Evolutionary conservation across 345 rosid genomes (phyloP), one percentile per base, ranked within the genome.

Genomic region (Pistacia vera): DNA sequence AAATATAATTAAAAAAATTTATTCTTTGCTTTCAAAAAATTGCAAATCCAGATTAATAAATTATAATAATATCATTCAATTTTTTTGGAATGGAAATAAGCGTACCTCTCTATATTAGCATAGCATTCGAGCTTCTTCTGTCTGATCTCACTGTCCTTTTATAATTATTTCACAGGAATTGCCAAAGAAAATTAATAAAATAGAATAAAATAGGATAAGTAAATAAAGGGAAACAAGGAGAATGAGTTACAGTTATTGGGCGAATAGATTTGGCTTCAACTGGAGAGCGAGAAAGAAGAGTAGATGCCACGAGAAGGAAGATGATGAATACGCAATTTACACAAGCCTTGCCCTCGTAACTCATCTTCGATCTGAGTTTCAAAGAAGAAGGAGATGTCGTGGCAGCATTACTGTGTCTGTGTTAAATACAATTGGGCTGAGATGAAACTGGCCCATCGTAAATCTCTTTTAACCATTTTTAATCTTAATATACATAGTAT

Each of bases 91-190:
- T 13, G 36, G 46, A 33, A 35, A 65, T 41, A 5, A n/a, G 11
- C 41, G 8, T n/a, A 91, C 97, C 92, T 89, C 79, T 93, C 97
- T 2, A 91, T 76, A 77, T 93, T 92, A 79, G 87, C 87, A 52
- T 93, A 91, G 74, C 97, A 93, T 25, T 87, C 92, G 59, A 55
- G 81, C 88, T 88, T 91, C 86, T 84, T 89, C 81, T 81, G 74
- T 70, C 92, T 87, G 55, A 85, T 84, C 81, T 93, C 96, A 1
- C 38, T 38, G 70, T 93, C 97, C 97, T 89, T 62, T 70, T 5
- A 25, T 4, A 51, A 58, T 67, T 12, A 54, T 9, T 78, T 2
- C 35, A 56, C 52, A 41, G 58, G 8, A 49, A 17, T 57, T 25
- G 28, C 22, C 1, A 30, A 30, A 30, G 2, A 30, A 30, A 30